Conservation (phyloP, 345 rosid species). For the Trapa incisa region DNA sequence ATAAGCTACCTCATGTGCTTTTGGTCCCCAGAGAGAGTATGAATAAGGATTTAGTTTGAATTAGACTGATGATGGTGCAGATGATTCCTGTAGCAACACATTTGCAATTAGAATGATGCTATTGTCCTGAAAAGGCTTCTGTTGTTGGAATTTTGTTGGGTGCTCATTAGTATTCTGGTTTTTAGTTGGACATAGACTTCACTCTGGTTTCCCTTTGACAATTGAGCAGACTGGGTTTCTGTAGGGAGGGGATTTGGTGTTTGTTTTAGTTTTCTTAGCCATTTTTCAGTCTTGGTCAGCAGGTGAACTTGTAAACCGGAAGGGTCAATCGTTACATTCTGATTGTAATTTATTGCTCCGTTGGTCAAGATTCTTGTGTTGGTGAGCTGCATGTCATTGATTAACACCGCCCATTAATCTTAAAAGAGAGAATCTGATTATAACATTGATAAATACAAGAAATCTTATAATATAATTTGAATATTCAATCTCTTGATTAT, state of each 20-base stretch:
- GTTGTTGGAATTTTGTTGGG: neutral
- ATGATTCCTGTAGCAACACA: neutral
- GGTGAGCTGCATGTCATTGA: too few species aligned
- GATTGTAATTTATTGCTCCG: neutral
- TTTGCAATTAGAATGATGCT: neutral
- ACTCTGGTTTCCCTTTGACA: neutral
- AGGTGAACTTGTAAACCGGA: conserved; percentile 8
- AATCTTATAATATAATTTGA: too few species aligned
- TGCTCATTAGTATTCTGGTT: neutral
- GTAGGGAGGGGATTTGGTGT: neutral
- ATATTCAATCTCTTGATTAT: too few species aligned
- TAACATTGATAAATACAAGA: too few species aligned
- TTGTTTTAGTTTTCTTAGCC: neutral
- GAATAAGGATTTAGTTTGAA: neutral
- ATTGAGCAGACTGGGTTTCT: neutral
- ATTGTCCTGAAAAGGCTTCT: neutral
- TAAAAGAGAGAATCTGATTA: too few species aligned
- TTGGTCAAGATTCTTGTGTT: too few species aligned
- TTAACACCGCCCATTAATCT: too few species aligned
- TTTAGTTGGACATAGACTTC: neutral
- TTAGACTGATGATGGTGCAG: neutral
- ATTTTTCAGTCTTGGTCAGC: neutral
- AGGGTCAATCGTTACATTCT: conserved; percentile 32
- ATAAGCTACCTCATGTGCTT: neutral
- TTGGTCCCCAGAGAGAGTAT: neutral